These are phyloP conservation scores for Plasmodium yoelii DNA, from an alignment of 169 alveolate genomes.

Conservation along the genomic window DNA sequence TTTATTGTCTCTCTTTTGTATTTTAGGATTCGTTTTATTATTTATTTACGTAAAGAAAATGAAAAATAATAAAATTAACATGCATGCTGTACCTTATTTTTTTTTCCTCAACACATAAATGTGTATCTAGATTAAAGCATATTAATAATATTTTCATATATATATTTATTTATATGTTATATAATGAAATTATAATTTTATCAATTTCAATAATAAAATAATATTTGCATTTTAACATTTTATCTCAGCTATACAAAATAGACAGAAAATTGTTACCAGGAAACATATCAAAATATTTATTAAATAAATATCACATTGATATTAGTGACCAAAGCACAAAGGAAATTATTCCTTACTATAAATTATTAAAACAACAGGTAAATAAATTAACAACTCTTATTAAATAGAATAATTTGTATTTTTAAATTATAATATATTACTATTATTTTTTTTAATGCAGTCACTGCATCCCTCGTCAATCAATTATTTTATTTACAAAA, in stretches of 20 bases:
- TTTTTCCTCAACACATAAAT: not conserved
- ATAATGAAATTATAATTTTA: not conserved
- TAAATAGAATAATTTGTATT: not conserved
- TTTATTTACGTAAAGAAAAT: slow-evolving; percentile 53
- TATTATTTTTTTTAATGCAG: slow-evolving; percentile 35
- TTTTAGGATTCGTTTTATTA: slow-evolving; percentile 70
- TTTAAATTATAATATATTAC: not conserved
- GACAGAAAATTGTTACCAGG: slow-evolving; percentile 79
- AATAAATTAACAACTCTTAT: not conserved
- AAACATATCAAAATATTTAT: slow-evolving; percentile 76
- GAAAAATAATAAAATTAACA: not conserved
- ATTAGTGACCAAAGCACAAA: slow-evolving; percentile 52
- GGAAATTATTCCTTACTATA: slow-evolving; percentile 80
- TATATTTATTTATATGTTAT: not conserved
- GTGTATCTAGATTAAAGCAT: not conserved
- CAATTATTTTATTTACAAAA: slow-evolving; percentile 79
- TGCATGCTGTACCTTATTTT: not conserved
- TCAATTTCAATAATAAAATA: not conserved
- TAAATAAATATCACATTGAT: slow-evolving; percentile 77
- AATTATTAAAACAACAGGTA: slow-evolving; percentile 81
- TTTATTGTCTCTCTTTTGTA: slow-evolving; percentile 73
- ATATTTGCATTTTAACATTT: not conserved
- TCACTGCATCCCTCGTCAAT: slow-evolving; percentile 67
- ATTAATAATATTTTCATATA: not conserved
- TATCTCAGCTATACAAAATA: slow-evolving; percentile 42